Conservation (phyloP, 495 filamentous ascomycete genomes). For the Aspergillus diversus region DNA sequence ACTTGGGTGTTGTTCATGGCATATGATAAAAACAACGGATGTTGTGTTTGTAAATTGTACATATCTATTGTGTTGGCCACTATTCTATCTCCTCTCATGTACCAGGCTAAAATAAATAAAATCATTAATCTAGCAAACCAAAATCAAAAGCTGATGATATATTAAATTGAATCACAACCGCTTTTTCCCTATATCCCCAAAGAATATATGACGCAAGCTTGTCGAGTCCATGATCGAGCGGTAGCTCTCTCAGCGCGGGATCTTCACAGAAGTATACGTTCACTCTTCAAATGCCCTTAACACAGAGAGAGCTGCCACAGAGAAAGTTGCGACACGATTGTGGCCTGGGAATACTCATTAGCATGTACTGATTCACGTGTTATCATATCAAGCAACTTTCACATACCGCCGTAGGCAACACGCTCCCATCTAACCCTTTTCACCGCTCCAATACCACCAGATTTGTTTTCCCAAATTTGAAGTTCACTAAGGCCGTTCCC, state of each 20-base stretch:
- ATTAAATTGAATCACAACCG: too few species aligned
- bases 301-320: slow-evolving; percentile 61
- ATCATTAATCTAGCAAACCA: background rate
- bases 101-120: background rate
- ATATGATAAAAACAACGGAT: slow-evolving; percentile 3
- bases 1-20: slow-evolving; percentile 1
- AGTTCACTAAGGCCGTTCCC: slow-evolving; percentile 35
- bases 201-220: background rate
- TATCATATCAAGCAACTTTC: background rate
- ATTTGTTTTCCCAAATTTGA: slow-evolving; percentile 43
- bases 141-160: background rate
- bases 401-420: slow-evolving; percentile 52
- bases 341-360: slow-evolving; percentile 40
- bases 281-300: slow-evolving; percentile 64
- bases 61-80: slow-evolving; percentile 1
- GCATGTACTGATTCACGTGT: background rate
- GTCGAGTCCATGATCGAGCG: too few species aligned
- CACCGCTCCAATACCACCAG: slow-evolving; percentile 38
- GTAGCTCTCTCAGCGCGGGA: too few species aligned
- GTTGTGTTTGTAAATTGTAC: slow-evolving; percentile 5
- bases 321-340: slow-evolving; percentile 54
- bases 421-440: slow-evolving; percentile 54
- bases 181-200: background rate
- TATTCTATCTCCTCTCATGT: slow-evolving; percentile 23
- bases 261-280: background rate